These are phyloP conservation scores for Candida berthetii DNA, from an alignment of 805 yeast genomes.

Conservation along the genomic window DNA sequence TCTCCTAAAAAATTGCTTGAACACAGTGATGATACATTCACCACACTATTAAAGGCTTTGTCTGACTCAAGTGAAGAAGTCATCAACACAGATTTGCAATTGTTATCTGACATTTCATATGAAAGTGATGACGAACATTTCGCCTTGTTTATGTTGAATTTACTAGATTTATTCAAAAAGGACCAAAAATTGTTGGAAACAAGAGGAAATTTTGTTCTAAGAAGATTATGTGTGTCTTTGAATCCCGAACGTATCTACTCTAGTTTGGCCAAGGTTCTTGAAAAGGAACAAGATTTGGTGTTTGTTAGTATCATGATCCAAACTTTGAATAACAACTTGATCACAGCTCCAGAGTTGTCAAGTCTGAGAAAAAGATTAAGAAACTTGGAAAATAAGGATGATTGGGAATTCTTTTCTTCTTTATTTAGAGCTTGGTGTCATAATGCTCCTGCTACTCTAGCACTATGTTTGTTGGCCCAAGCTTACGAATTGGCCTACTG, in stretches of 20 bases:
- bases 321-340: constrained; percentile 76
- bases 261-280: constrained; percentile 71
- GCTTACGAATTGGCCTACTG: constrained; percentile 83
- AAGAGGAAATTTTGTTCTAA: constrained; percentile 76
- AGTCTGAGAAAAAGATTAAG: constrained; percentile 63
- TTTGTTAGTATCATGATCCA: constrained; percentile 82
- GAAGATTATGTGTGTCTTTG: constrained; percentile 76
- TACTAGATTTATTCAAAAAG: constrained; percentile 61
- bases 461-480: constrained; percentile 80
- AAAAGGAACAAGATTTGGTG: constrained; percentile 49
- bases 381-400: constrained; percentile 54
- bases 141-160: constrained; percentile 64
- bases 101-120: constrained; percentile 66
- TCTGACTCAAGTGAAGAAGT: constrained; percentile 72
- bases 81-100: constrained; percentile 62
- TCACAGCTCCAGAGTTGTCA: constrained; percentile 79
- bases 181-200: constrained; percentile 63
- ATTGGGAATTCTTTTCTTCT: constrained; percentile 63
- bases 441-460: constrained; percentile 82
- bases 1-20: constrained; percentile 53
- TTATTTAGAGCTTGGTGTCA: constrained; percentile 89
- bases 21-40: constrained; percentile 59
- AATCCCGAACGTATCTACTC: constrained; percentile 80
- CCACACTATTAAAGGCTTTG: constrained; percentile 69
- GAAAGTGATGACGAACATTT: constrained; percentile 74